phyloP scores from a whole-genome alignment of 768 basidiomycete species.

The Rossbeevera mucosa region DNA sequence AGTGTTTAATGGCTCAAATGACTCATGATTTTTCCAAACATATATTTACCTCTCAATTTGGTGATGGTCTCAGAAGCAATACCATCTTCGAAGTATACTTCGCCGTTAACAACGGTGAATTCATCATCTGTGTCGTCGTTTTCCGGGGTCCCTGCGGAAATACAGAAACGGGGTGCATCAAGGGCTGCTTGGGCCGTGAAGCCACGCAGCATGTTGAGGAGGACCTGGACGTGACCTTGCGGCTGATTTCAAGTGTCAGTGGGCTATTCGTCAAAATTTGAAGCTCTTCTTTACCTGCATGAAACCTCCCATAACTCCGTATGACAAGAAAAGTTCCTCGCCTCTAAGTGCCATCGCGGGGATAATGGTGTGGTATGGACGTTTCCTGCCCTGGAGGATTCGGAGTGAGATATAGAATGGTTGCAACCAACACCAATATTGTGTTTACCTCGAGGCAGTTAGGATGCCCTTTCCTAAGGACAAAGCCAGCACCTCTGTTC shows the following conservation, averaged over 20 bases:
- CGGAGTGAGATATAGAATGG: not conserved
- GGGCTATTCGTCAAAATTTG: not conserved
- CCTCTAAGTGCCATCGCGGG: constrained; percentile 79
- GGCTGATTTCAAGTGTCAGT: constrained; percentile 45
- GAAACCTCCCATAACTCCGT: constrained; percentile 89
- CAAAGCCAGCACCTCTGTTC: constrained; percentile 86
- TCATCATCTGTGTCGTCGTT: constrained; percentile 41
- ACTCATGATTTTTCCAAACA: not conserved
- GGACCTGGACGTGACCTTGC: constrained; percentile 93
- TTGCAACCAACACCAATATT: not conserved
- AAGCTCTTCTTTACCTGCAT: constrained; percentile 57
- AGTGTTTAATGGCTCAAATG: constrained; percentile 3
- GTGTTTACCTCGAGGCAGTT: constrained; percentile 67
- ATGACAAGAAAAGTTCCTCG: constrained; percentile 81
- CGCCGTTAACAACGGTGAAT: constrained; percentile 66
- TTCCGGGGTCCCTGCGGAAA: constrained; percentile 78
- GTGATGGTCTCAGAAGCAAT: constrained; percentile 59
- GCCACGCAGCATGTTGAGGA: constrained; percentile 85
- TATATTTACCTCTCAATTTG: constrained; percentile 57
- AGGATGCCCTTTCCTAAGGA: constrained; percentile 74
- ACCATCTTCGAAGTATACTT: constrained; percentile 87
- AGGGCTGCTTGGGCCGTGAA: constrained; percentile 85
- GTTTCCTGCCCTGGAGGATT: constrained; percentile 64
- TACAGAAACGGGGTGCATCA: constrained; percentile 95
- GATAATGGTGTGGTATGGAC: constrained; percentile 91